Base-by-base conservation (phyloP, 139 green algal species). In the Penium margaritaceum region DNA sequence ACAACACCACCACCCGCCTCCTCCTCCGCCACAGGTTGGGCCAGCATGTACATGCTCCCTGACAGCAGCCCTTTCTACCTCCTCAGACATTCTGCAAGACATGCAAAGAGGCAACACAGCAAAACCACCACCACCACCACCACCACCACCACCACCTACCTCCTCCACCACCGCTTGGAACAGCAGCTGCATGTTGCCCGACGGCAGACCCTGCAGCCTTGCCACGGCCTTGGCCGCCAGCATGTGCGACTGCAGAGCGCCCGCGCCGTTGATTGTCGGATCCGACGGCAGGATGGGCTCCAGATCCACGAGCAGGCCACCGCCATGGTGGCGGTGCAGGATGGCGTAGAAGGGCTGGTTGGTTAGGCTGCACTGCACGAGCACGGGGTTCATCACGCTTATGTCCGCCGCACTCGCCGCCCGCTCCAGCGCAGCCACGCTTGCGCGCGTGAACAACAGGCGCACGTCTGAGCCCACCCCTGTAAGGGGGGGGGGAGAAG, bases 161-260 rank as follows among this genome's bases (percentile, higher is more conserved):
- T 79, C 72, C 34, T 79, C 72, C 19, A 79, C 72, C n/a, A 79
- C 62, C 46, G 61, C 21, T 14, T 79, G 62, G 60, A 69, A 78
- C 33, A 78, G 60, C 24, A 53, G 30, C 24, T 36, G 24, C 21
- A 79, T 38, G 62, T 73, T 36, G n/a, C 61, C 72, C 14, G 24
- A 21, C 12, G 61, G 61, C n/a, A 79, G 30, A 14, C 35, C 36
- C 63, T 79, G 72, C 29, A 79, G 72, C 7, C 61, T 21, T 5
- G 39, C 15, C 14, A 79, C 33, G 7, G 61, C 61, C 17, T 74
- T 17, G 38, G 51, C 35, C n/a, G 72, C 72, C 27, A 79, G 63
- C 64, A 74, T 79, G 62, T 79, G 72, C 21, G 61, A 74, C 27
- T 68, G 32, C 3, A 79, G 38, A 3, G 72, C 72, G 0, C 72